Evolutionary conservation across 257 asterid genomes (phyloP).

Genomic region (Linaria vulgaris): DNA sequence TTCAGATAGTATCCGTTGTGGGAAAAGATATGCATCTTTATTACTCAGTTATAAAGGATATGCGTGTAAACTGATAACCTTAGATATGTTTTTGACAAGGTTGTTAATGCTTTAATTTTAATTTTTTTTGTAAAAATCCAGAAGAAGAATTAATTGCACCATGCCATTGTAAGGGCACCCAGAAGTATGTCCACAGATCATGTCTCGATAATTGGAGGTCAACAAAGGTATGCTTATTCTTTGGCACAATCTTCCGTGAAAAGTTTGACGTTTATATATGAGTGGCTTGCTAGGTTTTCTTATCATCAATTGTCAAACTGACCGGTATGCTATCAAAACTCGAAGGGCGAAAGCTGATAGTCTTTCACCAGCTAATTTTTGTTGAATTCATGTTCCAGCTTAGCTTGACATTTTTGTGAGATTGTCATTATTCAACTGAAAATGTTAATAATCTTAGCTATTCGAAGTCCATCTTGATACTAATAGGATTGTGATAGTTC

Average conservation of each 20-base stretch:
- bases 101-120: neutral
- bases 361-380: no score
- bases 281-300: constrained; percentile 13
- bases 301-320: neutral
- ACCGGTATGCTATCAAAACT: no score
- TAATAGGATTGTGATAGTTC: neutral
- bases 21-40: constrained; percentile 14
- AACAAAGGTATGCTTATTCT: constrained; percentile 60
- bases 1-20: neutral
- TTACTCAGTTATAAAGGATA: constrained; percentile 3
- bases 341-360: no score
- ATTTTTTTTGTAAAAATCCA: constrained; percentile 32
- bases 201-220: constrained; percentile 99
- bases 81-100: constrained; percentile 1
- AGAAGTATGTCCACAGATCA: constrained; percentile 93
- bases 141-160: constrained; percentile 99
- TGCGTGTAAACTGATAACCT: neutral
- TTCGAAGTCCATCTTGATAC: neutral
- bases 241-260: neutral
- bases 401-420: neutral
- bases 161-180: constrained; percentile 98
- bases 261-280: neutral
- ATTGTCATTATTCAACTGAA: neutral
- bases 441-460: neutral
- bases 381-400: neutral